Base-by-base conservation (phyloP, 208 protist species). In the Angomonas ambiguus region DNA sequence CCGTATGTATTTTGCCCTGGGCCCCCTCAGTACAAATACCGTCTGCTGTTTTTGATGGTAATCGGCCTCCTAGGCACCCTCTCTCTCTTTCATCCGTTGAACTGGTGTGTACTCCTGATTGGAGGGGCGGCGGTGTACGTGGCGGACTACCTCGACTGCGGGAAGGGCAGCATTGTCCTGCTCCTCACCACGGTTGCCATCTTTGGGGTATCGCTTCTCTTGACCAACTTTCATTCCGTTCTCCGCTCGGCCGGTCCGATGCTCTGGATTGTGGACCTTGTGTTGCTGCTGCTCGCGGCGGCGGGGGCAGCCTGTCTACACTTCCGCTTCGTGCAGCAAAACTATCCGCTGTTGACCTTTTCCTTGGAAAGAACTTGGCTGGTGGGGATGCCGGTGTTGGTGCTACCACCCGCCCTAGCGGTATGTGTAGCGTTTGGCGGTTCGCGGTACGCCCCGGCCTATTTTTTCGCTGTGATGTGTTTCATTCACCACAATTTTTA, bases 321-420 rank as follows among this genome's bases (percentile, higher is more conserved):
- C 72, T 96, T 94, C 69, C 80, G 79, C 1, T 96, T 84, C 80
- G 41, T 96, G 32, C 91, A 96, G 73, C 64, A 84, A 65, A 71
- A 67, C 13, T 87, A 71, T 41, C 91, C 91, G 2, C 82, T 84
- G 51, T 75, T 90, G 32, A 72, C 87, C 16, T 87, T 77, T 65
- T 51, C 75, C 18, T 71, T 90, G 71, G 87, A 96, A 72, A 80
- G 88, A 8, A 66, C 76, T 4, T 75, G 84, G 28, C 70, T 96
- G 55, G 80, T 72, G 1, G 62, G 83, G 25, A 80, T 82, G 0
- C 87, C 91, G 34, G 28, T 96, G 4, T 55, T 88, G 10, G 67
- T 80, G 48, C 71, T 96, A 18, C 85, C 91, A 13, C 83, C 83
- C 41, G 51, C 92, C 58, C 71, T 91, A 33, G 65, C 87, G 27